These are phyloP conservation scores for Chloromonas sp. DNA, from an alignment of 163 green algal species.

Conservation along the genomic window DNA sequence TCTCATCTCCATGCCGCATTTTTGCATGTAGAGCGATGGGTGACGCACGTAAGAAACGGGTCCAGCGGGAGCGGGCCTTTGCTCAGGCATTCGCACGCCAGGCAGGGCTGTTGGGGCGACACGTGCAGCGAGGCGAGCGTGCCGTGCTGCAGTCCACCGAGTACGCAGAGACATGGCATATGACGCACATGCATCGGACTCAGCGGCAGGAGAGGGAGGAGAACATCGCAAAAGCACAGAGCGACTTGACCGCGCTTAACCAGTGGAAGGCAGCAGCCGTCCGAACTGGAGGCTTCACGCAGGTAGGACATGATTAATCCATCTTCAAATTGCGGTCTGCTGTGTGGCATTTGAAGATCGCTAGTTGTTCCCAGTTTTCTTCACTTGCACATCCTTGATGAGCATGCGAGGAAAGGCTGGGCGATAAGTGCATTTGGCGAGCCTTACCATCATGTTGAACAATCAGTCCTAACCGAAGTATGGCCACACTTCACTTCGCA, in stretches of 20 bases:
- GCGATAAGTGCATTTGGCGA: background rate
- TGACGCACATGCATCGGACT: background rate
- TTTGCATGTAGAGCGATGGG: background rate
- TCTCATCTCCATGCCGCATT: no score
- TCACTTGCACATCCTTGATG: background rate
- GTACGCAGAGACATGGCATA: background rate
- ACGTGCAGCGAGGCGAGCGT: slow-evolving; percentile 10
- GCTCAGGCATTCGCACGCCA: slow-evolving; percentile 16
- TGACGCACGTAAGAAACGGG: background rate
- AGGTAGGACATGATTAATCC: background rate
- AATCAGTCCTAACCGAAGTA: background rate
- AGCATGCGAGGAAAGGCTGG: background rate
- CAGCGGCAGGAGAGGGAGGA: background rate
- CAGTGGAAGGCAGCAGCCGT: slow-evolving; percentile 14
- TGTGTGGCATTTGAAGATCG: background rate
- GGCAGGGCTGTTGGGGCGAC: slow-evolving; percentile 3
- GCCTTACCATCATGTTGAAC: background rate
- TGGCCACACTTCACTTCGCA: background rate
- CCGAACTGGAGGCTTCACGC: slow-evolving; percentile 10
- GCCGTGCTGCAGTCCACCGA: background rate
- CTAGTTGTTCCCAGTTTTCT: background rate
- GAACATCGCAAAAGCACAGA: slow-evolving; percentile 1
- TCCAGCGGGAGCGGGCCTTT: slow-evolving; percentile 8
- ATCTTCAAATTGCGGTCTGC: background rate
- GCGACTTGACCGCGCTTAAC: slow-evolving; percentile 11